These are phyloP conservation scores for Tulasnella sp. DNA, from an alignment of 768 basidiomycete species.

Conservation along the genomic window DNA sequence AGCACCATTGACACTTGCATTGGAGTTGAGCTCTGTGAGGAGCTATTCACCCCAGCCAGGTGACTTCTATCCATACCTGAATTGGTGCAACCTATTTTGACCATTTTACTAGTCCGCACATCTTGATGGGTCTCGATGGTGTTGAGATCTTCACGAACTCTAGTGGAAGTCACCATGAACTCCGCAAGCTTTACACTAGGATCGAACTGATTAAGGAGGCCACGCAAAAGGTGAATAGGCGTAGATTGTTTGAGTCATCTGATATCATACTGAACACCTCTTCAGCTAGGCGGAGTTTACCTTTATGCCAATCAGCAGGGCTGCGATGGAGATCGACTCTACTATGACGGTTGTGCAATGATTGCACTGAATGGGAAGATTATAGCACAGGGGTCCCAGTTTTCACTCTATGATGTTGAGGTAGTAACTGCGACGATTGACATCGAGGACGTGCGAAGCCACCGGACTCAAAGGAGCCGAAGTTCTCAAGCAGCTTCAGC, in stretches of 20 bases:
- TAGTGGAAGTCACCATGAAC: slow-evolving; percentile 94
- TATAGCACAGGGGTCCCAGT: slow-evolving; percentile 92
- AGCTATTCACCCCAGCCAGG: slow-evolving; percentile 94
- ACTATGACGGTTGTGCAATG: slow-evolving; percentile 95
- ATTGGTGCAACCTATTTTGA: not conserved
- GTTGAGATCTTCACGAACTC: slow-evolving; percentile 99
- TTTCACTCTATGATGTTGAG: slow-evolving; percentile 90
- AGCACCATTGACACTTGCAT: slow-evolving; percentile 93
- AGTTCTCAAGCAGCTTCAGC: slow-evolving; percentile 78
- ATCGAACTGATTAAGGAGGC: slow-evolving; percentile 96
- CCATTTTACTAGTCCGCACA: slow-evolving; percentile 61
- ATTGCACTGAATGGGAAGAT: slow-evolving; percentile 90
- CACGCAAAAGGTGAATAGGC: slow-evolving; percentile 60
- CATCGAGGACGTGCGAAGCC: slow-evolving; percentile 89
- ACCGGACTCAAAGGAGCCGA: slow-evolving; percentile 70
- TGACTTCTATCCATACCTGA: slow-evolving; percentile 23
- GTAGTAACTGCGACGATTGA: slow-evolving; percentile 93
- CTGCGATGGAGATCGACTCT: slow-evolving; percentile 93
- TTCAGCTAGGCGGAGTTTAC: slow-evolving; percentile 87
- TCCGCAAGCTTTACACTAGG: slow-evolving; percentile 85
- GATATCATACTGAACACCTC: not conserved
- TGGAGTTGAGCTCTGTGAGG: slow-evolving; percentile 94
- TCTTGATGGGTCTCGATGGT: slow-evolving; percentile 94
- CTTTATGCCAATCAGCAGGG: slow-evolving; percentile 98
- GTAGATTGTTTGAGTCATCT: not conserved